Evolutionary conservation across 2,329 filamentous ascomycete genomes (phyloP).

Genomic region (Fusarium falciforme): DNA sequence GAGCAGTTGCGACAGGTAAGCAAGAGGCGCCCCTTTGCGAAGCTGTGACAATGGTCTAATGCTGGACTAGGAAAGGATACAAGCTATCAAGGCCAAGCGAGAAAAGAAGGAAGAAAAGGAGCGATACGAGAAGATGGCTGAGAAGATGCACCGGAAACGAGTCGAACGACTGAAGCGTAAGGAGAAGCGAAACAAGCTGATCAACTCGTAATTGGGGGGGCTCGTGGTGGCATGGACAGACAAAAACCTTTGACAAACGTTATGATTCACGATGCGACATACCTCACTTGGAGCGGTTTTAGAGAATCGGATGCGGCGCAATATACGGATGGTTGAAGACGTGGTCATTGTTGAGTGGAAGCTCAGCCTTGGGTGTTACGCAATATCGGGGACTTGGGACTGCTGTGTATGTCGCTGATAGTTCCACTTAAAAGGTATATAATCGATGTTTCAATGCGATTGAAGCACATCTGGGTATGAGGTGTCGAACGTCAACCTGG

Average conservation of each 20-base stretch:
- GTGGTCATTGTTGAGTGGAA: neutral
- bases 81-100: conserved; percentile 85
- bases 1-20: conserved; percentile 85
- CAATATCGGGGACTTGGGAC: neutral
- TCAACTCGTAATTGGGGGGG: conserved; percentile 67
- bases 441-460: neutral
- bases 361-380: neutral
- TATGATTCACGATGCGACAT: conserved; percentile 42
- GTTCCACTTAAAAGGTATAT: neutral
- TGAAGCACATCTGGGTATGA: neutral
- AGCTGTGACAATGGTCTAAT: conserved; percentile 17
- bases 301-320: conserved; percentile 25
- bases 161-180: conserved; percentile 93
- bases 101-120: conserved; percentile 93
- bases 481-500: neutral
- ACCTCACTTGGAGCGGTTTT: conserved; percentile 19
- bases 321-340: conserved; percentile 27
- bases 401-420: neutral
- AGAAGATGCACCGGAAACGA: conserved; percentile 97
- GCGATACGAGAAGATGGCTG: conserved; percentile 91
- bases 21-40: neutral
- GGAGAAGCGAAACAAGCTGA: conserved; percentile 94
- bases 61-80: conserved; percentile 72
- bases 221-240: neutral
- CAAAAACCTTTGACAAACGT: conserved; percentile 20